Evolutionary conservation across 2,329 filamentous ascomycete genomes (phyloP).

Genomic region (Paracoccidioides brasiliensis): DNA sequence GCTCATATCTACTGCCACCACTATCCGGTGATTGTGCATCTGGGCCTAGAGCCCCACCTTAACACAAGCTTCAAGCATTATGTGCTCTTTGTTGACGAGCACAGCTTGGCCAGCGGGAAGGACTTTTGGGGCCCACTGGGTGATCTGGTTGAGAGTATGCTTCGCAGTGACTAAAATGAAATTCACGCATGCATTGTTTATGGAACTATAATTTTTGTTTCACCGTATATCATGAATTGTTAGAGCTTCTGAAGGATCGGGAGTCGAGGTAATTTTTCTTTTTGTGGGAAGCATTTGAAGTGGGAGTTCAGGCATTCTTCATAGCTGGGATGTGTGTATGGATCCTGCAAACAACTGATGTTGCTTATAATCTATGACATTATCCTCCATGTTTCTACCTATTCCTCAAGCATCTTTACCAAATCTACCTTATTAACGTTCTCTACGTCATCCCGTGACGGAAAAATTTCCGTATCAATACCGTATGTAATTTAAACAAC

Average conservation of each 20-base stretch:
- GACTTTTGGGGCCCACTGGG: conserved; percentile 96
- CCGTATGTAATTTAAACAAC: not conserved
- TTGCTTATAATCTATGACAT: not conserved
- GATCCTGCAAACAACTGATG: not conserved
- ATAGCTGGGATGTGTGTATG: not conserved
- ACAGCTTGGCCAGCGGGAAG: conserved; percentile 78
- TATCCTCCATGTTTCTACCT: not conserved
- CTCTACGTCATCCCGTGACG: not conserved
- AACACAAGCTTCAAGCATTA: conserved; percentile 99
- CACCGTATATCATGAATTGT: not conserved
- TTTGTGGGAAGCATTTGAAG: not conserved
- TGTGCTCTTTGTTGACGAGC: conserved; percentile 96
- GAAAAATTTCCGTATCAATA: not conserved
- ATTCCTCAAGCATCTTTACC: not conserved
- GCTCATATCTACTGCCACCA: conserved; percentile 99
- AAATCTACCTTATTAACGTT: not conserved
- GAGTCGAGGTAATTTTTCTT: not conserved
- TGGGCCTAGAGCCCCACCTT: conserved; percentile 89
- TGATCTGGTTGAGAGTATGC: conserved; percentile 94
- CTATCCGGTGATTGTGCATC: conserved; percentile 89
- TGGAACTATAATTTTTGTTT: not conserved
- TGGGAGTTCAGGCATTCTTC: not conserved
- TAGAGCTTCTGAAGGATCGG: not conserved
- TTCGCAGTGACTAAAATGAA: conserved; percentile 63
- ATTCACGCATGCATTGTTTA: not conserved